Evolutionary conservation across 352 stramenopile species (phyloP).

Genomic region (Aphanomyces astaci): DNA sequence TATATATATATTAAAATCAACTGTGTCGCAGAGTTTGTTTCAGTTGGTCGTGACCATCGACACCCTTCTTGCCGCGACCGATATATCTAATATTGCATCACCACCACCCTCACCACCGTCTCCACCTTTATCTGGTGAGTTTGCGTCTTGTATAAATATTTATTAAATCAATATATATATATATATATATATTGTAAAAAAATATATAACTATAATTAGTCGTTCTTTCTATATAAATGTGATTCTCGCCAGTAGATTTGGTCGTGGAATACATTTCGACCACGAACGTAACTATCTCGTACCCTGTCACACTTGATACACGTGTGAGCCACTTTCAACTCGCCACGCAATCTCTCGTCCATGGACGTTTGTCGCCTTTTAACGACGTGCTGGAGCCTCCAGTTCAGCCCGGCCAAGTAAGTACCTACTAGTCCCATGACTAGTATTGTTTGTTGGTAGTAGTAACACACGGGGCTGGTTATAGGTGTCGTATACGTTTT

Average conservation of each 20-base stretch:
- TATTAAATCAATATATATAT: too few species aligned
- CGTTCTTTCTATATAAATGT: neutral
- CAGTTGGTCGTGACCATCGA: constrained; percentile 1
- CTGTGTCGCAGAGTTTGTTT: neutral
- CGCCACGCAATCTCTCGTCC: neutral
- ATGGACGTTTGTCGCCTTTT: neutral
- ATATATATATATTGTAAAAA: too few species aligned
- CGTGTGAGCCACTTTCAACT: neutral
- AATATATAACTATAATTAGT: neutral
- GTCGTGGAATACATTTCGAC: constrained; percentile 7
- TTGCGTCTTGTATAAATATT: neutral
- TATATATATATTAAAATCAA: neutral
- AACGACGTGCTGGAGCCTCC: neutral
- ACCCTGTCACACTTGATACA: neutral
- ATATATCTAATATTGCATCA: neutral
- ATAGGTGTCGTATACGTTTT: constrained; percentile 28
- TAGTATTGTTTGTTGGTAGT: neutral
- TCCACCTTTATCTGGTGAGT: neutral
- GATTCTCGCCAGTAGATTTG: neutral
- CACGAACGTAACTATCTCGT: neutral
- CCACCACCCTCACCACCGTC: neutral
- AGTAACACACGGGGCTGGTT: neutral
- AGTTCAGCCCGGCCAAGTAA: neutral
- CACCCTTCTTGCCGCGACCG: neutral
- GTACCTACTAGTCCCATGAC: neutral